Evolutionary conservation across 1,139 yeast genomes (phyloP).

Genomic region (Magnusiomyces ingens): DNA sequence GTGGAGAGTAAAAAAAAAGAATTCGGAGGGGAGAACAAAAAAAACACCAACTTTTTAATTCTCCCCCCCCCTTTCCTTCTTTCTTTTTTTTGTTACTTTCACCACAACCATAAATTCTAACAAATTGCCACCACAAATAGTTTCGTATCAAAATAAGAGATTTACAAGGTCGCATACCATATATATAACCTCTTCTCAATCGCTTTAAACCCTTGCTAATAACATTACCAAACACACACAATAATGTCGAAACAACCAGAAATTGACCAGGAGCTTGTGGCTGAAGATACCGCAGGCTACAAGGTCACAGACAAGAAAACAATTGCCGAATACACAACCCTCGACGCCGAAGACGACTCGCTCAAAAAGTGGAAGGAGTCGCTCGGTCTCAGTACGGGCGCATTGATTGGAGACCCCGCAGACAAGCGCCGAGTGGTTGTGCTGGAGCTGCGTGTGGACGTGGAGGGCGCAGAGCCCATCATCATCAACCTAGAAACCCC

Average conservation of each 20-base stretch:
- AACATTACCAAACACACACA: not conserved
- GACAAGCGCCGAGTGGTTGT: slow-evolving; percentile 76
- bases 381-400: slow-evolving; percentile 54
- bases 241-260: slow-evolving; percentile 14
- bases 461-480: slow-evolving; percentile 47
- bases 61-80: not conserved
- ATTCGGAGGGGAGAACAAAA: not conserved
- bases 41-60: not conserved
- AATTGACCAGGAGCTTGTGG: slow-evolving; percentile 13
- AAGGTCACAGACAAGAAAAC: slow-evolving; percentile 81
- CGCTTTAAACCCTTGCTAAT: too few relatives aligned
- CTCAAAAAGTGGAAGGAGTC: slow-evolving; percentile 91
- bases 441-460: slow-evolving; percentile 63
- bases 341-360: slow-evolving; percentile 89
- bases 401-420: slow-evolving; percentile 58
- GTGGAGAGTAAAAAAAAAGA: not conserved
- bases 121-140: not conserved
- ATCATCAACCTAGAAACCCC: slow-evolving; percentile 53
- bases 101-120: too few relatives aligned
- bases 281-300: slow-evolving; percentile 35
- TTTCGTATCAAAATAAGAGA: too few relatives aligned
- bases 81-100: not conserved
- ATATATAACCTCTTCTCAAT: too few relatives aligned
- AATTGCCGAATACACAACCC: slow-evolving; percentile 66
- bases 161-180: too few relatives aligned